phyloP scores from a whole-genome alignment of 2,329 filamentous ascomycete genomes.

The Sclerotinia nivalis region DNA sequence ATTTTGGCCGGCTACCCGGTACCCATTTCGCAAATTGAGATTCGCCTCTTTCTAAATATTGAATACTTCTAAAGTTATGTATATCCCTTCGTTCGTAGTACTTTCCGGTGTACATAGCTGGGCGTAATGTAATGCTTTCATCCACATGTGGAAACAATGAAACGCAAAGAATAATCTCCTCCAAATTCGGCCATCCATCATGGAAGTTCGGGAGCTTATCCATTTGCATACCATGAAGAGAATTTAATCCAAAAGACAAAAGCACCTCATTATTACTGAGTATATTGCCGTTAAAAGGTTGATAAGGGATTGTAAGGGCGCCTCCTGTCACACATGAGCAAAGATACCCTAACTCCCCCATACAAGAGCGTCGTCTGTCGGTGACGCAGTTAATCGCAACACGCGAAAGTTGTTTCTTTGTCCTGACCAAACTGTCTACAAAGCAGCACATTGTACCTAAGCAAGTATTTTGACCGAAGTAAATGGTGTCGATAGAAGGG shows the following conservation, averaged over 20 bases:
- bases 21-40: background rate
- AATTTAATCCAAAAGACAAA: background rate
- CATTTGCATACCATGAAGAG: background rate
- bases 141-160: background rate
- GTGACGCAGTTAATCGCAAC: background rate
- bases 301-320: background rate
- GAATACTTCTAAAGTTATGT: background rate
- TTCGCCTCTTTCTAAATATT: background rate
- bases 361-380: background rate
- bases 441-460: background rate
- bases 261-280: rapidly evolving
- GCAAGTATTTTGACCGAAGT: background rate
- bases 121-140: background rate
- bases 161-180: background rate
- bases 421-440: background rate
- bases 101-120: background rate
- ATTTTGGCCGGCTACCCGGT: background rate
- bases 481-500: background rate
- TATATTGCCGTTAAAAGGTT: background rate
- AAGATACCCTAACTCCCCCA: rapidly evolving
- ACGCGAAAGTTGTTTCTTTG: background rate
- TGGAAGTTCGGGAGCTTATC: background rate
- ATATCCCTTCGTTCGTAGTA: background rate
- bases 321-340: background rate
- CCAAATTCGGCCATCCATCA: background rate